Evolutionary conservation across 176 grass and related monocot genomes (phyloP), one percentile per base, ranked within the genome.

Genomic region (Zizania latifolia): DNA sequence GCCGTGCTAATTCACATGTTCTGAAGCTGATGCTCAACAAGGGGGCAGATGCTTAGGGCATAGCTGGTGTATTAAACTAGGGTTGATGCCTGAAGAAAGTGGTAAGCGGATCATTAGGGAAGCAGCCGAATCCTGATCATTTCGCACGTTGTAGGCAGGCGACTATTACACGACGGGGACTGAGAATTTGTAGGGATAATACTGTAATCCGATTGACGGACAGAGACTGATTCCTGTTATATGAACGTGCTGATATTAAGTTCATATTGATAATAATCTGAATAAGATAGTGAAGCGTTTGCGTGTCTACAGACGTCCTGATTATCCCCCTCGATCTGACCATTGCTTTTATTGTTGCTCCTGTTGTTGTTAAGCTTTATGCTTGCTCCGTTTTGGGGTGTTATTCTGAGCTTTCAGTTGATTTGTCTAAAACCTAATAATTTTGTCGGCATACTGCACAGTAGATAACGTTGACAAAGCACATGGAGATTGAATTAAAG

Each of bases 251-350:
- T 53, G 8, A 21, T 21, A 53, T n/a, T n/a, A n/a, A n/a, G n/a
- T n/a, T n/a, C n/a, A n/a, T n/a, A n/a, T n/a, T n/a, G n/a, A 29
- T 6, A 5, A 43, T 64, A 28, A 13, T 27, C 40, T 32, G 32
- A 67, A 80, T 81, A 62, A 80, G 54, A 22, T 41, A 74, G 50
- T 14, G 26, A 48, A 17, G n/a, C 30, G 17, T 54, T 51, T 78
- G 74, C 41, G 17, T 14, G 9, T 29, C 33, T 58, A 79, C 27
- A 24, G 65, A 17, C 17, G 35, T 74, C 30, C 39, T 74, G 48
- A 23, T 13, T 80, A 32, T 45, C 71, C 32, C 15, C 29, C n/a
- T n/a, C n/a, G n/a, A n/a, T n/a, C n/a, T n/a, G n/a, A n/a, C n/a
- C n/a, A n/a, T n/a, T n/a, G n/a, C n/a, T n/a, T n/a, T n/a, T n/a